Base-by-base conservation (phyloP, 2,329 filamentous ascomycete species). In the Sclerotinia glacialis region DNA sequence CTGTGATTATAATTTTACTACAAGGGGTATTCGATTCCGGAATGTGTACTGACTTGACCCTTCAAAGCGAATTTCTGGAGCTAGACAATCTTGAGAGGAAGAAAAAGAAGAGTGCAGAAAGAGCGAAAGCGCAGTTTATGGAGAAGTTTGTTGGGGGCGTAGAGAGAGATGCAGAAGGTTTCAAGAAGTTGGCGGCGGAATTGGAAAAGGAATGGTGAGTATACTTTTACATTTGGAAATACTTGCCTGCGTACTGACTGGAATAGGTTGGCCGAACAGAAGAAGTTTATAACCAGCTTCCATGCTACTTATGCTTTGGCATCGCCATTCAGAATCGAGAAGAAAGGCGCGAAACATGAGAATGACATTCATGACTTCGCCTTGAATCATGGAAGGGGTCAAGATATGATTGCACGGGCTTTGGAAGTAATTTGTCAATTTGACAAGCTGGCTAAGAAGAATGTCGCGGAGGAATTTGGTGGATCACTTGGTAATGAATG, bases 11-110 rank as follows among this genome's bases (percentile, higher is more conserved):
- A 7, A 37, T 37, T 26, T 16, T 54, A n/a, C 23, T 44, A 23
- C n/a, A 0, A 26, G 11, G 5, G 3, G 11, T 23, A 16, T 46
- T 28, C 21, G 1, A 18, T 23, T 23, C 21, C 8, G 26, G 21
- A 23, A 5, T 34, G 44, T 16, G 8, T 37, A 16, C 60, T 63
- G 3, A 64, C 23, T n/a, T 31, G 1, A 7, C 28, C 28, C 6
- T 8, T 16, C 23, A 18, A 40, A 63, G 63, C n/a, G 42, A 54
- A 18, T 63, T 66, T 23, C 50, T 66, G 9, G 34, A 63, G 4
- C 16, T 66, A 16, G 42, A 47, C 23, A 63, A 61, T 2, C 59
- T 65, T 47, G 62, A 67, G 54, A 60, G 18, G 31, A 54, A 21
- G 31, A 66, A 61, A 26, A 66, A 61, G 34, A 46, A 53, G n/a